Base-by-base conservation (phyloP, 2,329 filamentous ascomycete species). In the Trichoderma harzianum region DNA sequence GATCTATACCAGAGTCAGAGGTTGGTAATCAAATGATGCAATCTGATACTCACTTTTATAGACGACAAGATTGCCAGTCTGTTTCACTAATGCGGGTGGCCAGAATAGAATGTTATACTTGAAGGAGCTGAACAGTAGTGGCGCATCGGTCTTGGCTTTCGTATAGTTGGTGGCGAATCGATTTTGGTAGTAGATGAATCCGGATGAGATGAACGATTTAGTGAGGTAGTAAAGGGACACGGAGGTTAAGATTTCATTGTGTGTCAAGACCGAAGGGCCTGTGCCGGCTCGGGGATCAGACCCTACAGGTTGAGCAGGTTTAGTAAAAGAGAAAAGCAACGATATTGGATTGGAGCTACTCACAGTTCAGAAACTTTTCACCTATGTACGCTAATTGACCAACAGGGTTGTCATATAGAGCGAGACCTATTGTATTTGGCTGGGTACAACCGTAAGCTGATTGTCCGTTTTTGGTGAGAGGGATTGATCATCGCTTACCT, bases 331-430 rank as follows among this genome's bases (percentile, higher is more conserved):
- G 10, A n/a, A 51, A 51, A 34, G 69, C 26, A 58, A 71, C 11
- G 34, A 21, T 14, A 11, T 21, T 11, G 2, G 43, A n/a, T 51
- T 11, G 16, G n/a, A 2, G 5, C 7, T 4, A 71, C 74, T 73
- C 65, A 74, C 71, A 74, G 53, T 73, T 73, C 7, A 77, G 73
- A 60, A 75, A 73, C 66, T 85, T 84, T 72, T 85, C 82, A 1
- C 82, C 83, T 0, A 85, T 77, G 74, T 81, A 85, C 63, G 82
- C 80, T 76, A 84, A 78, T 55, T 83, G 80, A 0, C 83, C 84
- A 3, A 85, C 75, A 0, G 83, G 84, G 64, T 81, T 83, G 71
- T 84, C 83, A 30, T 82, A 78, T 64, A 83, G 77, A 21, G 80
- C 81, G 39, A 82, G 78, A 2, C 82, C 82, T 24, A 85, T 80